Evolutionary conservation across 2,329 filamentous ascomycete genomes (phyloP).

Genomic region (Alternaria sp.): DNA sequence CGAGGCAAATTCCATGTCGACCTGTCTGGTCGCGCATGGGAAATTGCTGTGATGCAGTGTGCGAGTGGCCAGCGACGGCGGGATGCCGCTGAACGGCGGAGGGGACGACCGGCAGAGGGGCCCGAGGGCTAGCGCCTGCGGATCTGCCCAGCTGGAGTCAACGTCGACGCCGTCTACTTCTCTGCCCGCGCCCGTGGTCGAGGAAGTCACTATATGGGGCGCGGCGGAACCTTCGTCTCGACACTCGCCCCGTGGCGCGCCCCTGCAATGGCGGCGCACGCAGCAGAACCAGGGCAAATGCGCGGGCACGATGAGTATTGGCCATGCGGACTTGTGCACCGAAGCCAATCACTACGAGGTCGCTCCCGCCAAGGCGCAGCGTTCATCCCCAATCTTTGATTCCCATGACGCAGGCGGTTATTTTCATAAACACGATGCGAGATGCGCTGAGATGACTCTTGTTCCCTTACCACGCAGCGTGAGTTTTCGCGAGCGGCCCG

Average conservation of each 20-base stretch:
- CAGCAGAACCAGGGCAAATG: neutral
- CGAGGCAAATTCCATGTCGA: neutral
- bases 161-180: neutral
- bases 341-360: slow-evolving; percentile 4
- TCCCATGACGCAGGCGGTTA: slow-evolving; percentile 5
- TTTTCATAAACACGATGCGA: neutral
- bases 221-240: neutral
- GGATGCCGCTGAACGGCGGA: neutral
- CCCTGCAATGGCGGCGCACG: neutral
- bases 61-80: neutral
- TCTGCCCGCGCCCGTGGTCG: neutral
- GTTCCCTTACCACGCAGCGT: neutral
- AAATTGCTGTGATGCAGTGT: neutral
- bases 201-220: neutral
- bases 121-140: neutral
- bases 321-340: neutral
- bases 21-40: neutral
- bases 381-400: neutral
- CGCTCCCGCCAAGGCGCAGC: neutral
- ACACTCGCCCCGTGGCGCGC: neutral
- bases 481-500: slow-evolving; percentile 3
- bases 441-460: neutral
- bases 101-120: neutral
- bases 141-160: neutral
- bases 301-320: neutral